These are phyloP conservation scores for Leishmania aethiopica DNA, from an alignment of 208 protist species.

Conservation along the genomic window DNA sequence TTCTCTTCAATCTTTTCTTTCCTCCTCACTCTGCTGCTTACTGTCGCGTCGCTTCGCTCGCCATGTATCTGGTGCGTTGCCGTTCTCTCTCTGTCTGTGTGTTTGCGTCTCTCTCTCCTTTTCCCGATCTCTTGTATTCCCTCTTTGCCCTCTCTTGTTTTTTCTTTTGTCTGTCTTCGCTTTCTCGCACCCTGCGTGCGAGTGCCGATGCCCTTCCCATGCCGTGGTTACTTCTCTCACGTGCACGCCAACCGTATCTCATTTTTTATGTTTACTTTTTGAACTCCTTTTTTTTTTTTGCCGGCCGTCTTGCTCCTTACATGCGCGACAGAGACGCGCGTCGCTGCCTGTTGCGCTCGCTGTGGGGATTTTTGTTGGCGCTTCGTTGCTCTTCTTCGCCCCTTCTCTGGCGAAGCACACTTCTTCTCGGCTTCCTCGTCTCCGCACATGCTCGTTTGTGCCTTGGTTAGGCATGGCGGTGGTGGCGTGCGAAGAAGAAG, in stretches of 20 bases:
- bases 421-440: background rate
- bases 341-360: background rate
- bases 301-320: background rate
- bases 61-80: background rate
- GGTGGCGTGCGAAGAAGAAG: background rate
- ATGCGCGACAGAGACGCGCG: background rate
- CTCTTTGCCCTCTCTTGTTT: conserved; percentile 6
- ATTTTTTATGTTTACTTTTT: background rate
- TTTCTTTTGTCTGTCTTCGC: background rate
- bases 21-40: background rate
- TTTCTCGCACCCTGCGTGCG: background rate
- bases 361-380: background rate
- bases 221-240: background rate
- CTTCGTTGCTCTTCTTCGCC: background rate
- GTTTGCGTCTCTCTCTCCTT: background rate
- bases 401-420: background rate
- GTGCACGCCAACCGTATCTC: background rate
- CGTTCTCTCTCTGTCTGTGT: background rate
- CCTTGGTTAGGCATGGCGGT: background rate
- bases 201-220: background rate
- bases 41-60: background rate
- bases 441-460: too few relatives aligned
- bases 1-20: background rate
- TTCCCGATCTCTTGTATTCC: background rate
- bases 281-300: background rate